Percentiles rank a stretch among this genome's conserved stretches.
Conservation (phyloP, 2,329 filamentous ascomycete species). For the Cladosporium velox region DNA sequence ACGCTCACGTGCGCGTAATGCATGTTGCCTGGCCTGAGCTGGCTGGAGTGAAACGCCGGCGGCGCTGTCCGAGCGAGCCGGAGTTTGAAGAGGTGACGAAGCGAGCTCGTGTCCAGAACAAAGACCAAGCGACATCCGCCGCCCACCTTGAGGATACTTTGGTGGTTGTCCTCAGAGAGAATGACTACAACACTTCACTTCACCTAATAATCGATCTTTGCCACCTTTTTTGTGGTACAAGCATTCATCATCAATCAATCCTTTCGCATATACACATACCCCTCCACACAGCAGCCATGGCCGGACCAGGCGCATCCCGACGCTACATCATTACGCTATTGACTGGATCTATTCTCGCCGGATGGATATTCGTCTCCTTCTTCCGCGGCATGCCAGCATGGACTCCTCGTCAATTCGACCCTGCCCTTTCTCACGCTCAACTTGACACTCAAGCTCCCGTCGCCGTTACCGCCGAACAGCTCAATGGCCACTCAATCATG, state of each 20-base stretch:
- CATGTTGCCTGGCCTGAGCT: constrained; percentile 13
- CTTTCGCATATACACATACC: not conserved
- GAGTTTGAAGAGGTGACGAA: not conserved
- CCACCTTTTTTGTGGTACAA: constrained; percentile 4
- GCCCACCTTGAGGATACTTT: not conserved
- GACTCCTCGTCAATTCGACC: constrained; percentile 26
- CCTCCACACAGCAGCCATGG: constrained; percentile 19
- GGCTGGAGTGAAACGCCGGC: constrained; percentile 16
- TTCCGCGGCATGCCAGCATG: constrained; percentile 47
- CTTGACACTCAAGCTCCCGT: not conserved
- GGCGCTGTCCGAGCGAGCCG: not conserved
- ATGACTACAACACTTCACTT: constrained; percentile 9
- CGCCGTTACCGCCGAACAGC: not conserved
- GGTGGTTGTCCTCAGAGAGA: not conserved
- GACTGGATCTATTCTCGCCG: constrained; percentile 57
- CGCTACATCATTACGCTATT: constrained; percentile 51
- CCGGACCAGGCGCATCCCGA: constrained; percentile 29
- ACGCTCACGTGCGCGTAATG: constrained; percentile 20
- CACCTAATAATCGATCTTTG: constrained; percentile 14
- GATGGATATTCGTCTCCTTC: constrained; percentile 62
- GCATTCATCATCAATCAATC: not conserved
- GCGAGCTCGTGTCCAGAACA: not conserved
- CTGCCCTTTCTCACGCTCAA: not conserved
- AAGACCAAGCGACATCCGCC: not conserved
- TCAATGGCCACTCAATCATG: constrained; percentile 67